These are phyloP conservation scores for Dianthus caryophyllus DNA, from an alignment of 148 eudicot genomes.

Conservation along the genomic window DNA sequence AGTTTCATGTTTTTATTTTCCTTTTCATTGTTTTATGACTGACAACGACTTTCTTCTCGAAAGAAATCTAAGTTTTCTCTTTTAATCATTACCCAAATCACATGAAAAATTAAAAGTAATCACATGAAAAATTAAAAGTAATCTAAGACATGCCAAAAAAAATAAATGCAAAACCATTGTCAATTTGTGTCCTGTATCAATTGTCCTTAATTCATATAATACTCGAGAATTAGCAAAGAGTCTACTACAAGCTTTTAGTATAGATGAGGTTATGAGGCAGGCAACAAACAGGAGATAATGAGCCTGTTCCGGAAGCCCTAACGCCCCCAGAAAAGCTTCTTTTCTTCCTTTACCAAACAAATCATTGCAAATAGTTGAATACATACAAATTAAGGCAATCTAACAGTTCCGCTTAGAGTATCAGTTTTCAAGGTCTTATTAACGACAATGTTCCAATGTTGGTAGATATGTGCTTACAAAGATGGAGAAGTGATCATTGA, in stretches of 20 bases:
- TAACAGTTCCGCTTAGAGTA: not conserved
- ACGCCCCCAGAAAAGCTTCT: not conserved
- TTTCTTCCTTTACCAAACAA: not conserved
- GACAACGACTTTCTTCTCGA: no score
- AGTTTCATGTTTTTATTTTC: not conserved
- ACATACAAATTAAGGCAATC: not conserved
- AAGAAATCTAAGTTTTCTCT: no score
- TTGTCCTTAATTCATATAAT: no score
- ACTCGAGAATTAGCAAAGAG: no score
- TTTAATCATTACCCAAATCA: no score
- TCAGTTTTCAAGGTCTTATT: conserved; percentile 11
- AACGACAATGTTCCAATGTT: conserved; percentile 3
- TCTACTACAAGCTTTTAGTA: not conserved
- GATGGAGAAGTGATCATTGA: conserved; percentile 95
- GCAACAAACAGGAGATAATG: not conserved
- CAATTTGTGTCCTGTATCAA: no score
- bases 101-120: no score
- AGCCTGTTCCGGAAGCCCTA: not conserved
- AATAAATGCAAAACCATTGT: no score
- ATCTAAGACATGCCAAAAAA: no score
- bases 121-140: no score
- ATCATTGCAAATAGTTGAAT: not conserved
- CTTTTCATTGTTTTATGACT: no score
- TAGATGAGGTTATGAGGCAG: no score
- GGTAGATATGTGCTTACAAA: conserved; percentile 92